Conservation (phyloP, 2,329 filamentous ascomycete species). For the Sporothrix curviconia region DNA sequence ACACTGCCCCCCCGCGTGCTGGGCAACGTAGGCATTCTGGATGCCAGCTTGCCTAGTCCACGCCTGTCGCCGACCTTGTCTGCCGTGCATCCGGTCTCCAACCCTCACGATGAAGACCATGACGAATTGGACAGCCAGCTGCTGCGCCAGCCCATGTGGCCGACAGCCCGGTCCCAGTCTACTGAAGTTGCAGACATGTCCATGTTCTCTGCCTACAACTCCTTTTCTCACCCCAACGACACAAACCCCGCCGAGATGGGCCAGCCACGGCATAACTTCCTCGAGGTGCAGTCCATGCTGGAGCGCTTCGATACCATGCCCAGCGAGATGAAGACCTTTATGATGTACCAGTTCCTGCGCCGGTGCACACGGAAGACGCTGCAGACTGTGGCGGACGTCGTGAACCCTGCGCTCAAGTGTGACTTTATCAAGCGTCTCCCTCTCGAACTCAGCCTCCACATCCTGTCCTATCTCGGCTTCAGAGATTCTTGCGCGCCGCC, state of each 20-base stretch:
- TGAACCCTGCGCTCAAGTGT: conserved; percentile 90
- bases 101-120: conserved; percentile 38
- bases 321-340: conserved; percentile 83
- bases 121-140: conserved; percentile 36
- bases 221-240: not conserved
- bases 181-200: conserved; percentile 27
- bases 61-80: conserved; percentile 87
- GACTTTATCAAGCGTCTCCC: conserved; percentile 84
- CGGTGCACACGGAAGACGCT: conserved; percentile 83
- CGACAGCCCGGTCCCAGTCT: conserved; percentile 31
- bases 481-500: conserved; percentile 80
- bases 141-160: conserved; percentile 27
- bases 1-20: conserved; percentile 47
- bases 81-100: conserved; percentile 49
- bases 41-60: conserved; percentile 89
- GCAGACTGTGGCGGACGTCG: conserved; percentile 80
- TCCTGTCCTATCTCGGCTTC: conserved; percentile 79
- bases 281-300: conserved; percentile 80
- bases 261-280: conserved; percentile 41
- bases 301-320: conserved; percentile 89
- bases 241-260: conserved; percentile 19
- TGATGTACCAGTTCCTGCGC: conserved; percentile 92
- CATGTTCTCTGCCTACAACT: conserved; percentile 8
- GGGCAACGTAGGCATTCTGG: conserved; percentile 68
- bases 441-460: conserved; percentile 77